Base-by-base conservation (phyloP, 2,329 filamentous ascomycete species). In the Exophiala sp. region DNA sequence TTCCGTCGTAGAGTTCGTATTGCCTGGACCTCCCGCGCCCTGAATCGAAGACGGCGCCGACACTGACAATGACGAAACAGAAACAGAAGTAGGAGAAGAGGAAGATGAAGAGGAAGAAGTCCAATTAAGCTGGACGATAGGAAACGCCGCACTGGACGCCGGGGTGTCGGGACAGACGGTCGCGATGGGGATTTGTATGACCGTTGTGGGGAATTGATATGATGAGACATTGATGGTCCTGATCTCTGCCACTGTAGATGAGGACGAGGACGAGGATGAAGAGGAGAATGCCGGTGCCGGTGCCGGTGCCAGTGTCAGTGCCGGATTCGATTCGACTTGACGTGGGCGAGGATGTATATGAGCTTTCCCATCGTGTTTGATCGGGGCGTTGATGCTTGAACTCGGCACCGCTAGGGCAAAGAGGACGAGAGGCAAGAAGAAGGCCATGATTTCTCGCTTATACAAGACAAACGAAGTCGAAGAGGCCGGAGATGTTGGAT, bases 141-240 rank as follows among this genome's bases (percentile, higher is more conserved):
- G 16, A 19, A 52, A 50, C 7, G 47, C 19, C 4, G 42, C 48
- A n/a, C 41, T 39, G 3, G 49, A 45, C 16, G 48, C 24, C 8
- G 47, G 40, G 10, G 42, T 46, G 14, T 44, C 51, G 3, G 53
- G 55, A 42, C 58, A 60, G 7, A 60, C 42, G 2, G 58, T 59
- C 2, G 53, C 57, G 22, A 60, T 34, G 1, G 58, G 46, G 13
- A 53, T 46, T 43, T 56, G 53, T 8, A 56, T 47, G 6, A 53
- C 50, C 24, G 51, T 52, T n/a, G 50, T 54, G 3, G 53, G 48
- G 42, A 52, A 58, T 22, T 44, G n/a, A 19, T 53, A 53, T 16
- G 43, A 48, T 10, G 42, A 48, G 7, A 48, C 39, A 16, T 38
- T 52, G 9, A 27, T 14, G 8, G n/a, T 21, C 18, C 13, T 32